Evolutionary conservation across 306 rosid species (phyloP).

Genomic region (Acacia melanoxylon): DNA sequence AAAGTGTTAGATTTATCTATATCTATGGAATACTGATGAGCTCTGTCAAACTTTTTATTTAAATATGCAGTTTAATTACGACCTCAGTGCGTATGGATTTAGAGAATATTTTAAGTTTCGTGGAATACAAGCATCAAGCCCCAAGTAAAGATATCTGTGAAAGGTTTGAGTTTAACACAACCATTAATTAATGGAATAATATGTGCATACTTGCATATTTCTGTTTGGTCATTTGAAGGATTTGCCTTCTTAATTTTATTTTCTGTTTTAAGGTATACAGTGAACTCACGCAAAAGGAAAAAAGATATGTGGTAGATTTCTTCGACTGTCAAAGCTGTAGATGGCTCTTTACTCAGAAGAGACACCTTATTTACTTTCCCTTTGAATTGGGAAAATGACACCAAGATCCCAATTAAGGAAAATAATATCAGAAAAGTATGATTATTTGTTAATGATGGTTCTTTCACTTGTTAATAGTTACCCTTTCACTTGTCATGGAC

Average conservation of each 20-base stretch:
- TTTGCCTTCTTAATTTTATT: neutral
- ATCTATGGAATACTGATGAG: neutral
- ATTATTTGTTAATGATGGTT: too few relatives aligned
- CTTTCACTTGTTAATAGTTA: too few relatives aligned
- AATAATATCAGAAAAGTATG: too few relatives aligned
- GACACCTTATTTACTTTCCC: neutral
- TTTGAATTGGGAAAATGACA: neutral
- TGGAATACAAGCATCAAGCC: conserved; percentile 51
- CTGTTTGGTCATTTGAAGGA: neutral
- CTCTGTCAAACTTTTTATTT: conserved; percentile 9
- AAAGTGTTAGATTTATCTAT: neutral
- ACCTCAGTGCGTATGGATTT: conserved; percentile 81
- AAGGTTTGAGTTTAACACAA: neutral
- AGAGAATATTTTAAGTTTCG: conserved; percentile 90
- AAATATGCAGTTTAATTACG: conserved; percentile 70
- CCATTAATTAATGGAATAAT: neutral
- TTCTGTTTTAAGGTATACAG: neutral
- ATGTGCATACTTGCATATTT: neutral
- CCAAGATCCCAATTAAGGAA: too few relatives aligned
- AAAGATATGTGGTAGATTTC: neutral
- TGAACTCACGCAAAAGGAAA: neutral
- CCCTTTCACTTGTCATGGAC: too few relatives aligned
- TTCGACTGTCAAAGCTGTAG: neutral
- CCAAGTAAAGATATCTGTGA: conserved; percentile 33
- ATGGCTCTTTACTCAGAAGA: neutral